Base-by-base conservation (phyloP, 805 yeast genomes). In the Spathaspora gorwiae region DNA sequence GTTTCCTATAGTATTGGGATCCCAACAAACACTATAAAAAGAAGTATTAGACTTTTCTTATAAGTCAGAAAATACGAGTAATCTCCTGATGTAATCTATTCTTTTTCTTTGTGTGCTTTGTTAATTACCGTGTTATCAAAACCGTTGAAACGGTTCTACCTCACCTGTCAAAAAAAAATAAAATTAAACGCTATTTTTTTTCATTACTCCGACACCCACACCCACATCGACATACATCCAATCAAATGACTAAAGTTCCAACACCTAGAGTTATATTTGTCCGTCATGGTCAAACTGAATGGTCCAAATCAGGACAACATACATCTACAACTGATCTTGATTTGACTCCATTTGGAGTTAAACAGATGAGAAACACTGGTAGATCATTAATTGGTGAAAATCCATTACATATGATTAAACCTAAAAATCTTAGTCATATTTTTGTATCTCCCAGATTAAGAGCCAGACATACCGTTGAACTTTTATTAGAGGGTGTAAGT, bases 231-330 rank as follows among this genome's bases (percentile, higher is more conserved):
- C 32, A 11, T 29, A 29, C 32, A 29, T 29, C 32, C 12, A 9
- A 29, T 29, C 32, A 29, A 29, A 39, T 39, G 41, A 39, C 41
- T 24, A 57, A 56, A 46, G 52, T 53, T 5, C 57, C 76, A 34
- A 74, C 86, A 10, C 90, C 90, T 29, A 76, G 90, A 62, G 77
- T 84, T 42, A 74, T 84, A 26, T 79, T 84, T 52, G 77, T 84
- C 41, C 88, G 94, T 61, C 94, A 86, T 54, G 92, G 92, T 54
- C 96, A 90, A 69, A 90, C 98, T 2, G 95, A 84, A 64, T 90
- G 98, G 98, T 90, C 97, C 39, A 83, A 86, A 57, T 77, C 90
- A 2, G 98, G 98, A 26, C 96, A 88, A 62, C 84, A 87, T 67
- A 92, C 98, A 4, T 88, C 97, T 2, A 53, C 72, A 37, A 92